These are phyloP conservation scores for Coemansia sp. DNA, from an alignment of 192 early-diverging fungal genomes.

Conservation along the genomic window DNA sequence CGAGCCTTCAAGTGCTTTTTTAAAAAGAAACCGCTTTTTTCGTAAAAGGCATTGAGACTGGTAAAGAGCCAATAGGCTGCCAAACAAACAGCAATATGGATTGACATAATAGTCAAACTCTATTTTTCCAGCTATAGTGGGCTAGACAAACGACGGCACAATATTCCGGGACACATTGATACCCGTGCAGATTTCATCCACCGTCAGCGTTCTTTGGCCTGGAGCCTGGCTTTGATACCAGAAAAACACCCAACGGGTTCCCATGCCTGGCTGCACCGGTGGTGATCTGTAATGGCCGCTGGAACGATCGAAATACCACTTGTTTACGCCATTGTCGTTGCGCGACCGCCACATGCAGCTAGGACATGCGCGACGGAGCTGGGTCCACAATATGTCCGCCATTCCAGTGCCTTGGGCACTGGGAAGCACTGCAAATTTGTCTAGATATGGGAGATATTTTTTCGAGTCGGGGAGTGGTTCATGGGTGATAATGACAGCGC, in stretches of 20 bases:
- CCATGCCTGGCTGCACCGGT: constrained; percentile 20
- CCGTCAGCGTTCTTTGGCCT: constrained; percentile 10
- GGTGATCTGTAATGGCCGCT: constrained; percentile 67
- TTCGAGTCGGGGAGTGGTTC: constrained; percentile 47
- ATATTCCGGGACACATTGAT: constrained; percentile 55
- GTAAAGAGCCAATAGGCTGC: no score
- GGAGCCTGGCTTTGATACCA: constrained; percentile 56
- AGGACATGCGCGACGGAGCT: constrained; percentile 65
- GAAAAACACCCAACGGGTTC: constrained; percentile 82
- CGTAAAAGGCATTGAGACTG: no score
- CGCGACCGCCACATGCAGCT: constrained; percentile 80
- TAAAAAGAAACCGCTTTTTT: no score
- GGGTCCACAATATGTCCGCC: constrained; percentile 92
- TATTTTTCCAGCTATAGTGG: no score
- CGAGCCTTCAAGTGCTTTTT: no score
- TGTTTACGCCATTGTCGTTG: constrained; percentile 84
- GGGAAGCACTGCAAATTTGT: constrained; percentile 90
- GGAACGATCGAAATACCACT: constrained; percentile 95
- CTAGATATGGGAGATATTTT: constrained; percentile 63
- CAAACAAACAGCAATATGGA: no score
- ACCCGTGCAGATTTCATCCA: constrained; percentile 49
- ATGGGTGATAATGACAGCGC: constrained; percentile 79
- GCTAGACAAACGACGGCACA: constrained; percentile 58
- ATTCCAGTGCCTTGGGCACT: constrained; percentile 86
- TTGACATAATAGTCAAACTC: no score